Base-by-base conservation (phyloP, 2,329 filamentous ascomycete genomes). In the Beauveria sp. region DNA sequence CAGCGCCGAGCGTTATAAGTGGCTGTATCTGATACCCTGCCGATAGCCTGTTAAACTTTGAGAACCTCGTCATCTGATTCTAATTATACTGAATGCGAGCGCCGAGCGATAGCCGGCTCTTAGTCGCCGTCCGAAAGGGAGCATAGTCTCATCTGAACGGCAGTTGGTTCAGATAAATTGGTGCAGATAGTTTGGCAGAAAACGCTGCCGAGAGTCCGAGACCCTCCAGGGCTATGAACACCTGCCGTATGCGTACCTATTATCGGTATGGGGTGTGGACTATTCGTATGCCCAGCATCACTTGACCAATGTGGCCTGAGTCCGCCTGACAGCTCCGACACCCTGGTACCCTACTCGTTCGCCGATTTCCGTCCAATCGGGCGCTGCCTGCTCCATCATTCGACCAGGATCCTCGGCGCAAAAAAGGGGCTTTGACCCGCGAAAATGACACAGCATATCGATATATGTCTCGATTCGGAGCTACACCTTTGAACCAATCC, bases 61-160 rank as follows among this genome's bases (percentile, higher is more conserved):
- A 20, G 24, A 45, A 20, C 20, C 22, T 20, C 40, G 18, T 42
- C 45, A 49, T 48, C 10, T 26, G 43, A 38, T 9, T n/a, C 28
- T 40, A 12, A 5, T 57, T 20, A 45, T 18, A 18, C 6, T 49
- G 28, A 5, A 1, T n/a, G 45, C 55, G 28, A 49, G 45, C 54
- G 42, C 31, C 45, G 45, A 58, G 55, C 55, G 55, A 58, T 42
- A 58, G 55, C 55, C 55, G 55, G 20, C 31, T 26, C 7, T 18
- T 53, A 14, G 34, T 34, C 34, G 12, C 38, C 38, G 20, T 28
- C 38, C 22, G 31, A 42, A 20, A 42, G 9, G 18, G 34, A 38
- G 16, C 14, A 10, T 14, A 22, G 20, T 22, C 31, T 9, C 31
- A 14, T 38, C 10, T 38, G 31, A 38, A n/a, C 55, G 45, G 55